phyloP scores from a whole-genome alignment of 306 rosid genomes.

The Prunus mira region DNA sequence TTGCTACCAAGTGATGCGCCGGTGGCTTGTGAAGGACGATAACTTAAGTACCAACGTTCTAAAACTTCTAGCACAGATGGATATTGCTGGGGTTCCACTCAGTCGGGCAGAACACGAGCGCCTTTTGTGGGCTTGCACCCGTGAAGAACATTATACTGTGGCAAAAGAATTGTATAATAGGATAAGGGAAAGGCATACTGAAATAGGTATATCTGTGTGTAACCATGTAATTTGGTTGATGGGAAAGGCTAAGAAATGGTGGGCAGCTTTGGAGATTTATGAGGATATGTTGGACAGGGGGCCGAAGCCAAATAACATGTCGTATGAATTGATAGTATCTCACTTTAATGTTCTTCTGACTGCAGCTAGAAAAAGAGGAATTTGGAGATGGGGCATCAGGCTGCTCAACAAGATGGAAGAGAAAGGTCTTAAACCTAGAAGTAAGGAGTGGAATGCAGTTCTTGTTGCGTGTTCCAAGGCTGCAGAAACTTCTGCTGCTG shows the following conservation, averaged over 20 bases:
- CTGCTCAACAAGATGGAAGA: conserved; percentile 97
- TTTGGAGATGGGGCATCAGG: conserved; percentile 94
- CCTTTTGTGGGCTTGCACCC: conserved; percentile 89
- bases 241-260: conserved; percentile 96
- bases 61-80: conserved; percentile 62
- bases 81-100: conserved; percentile 58
- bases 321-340: conserved; percentile 72
- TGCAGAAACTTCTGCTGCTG: conserved; percentile 78
- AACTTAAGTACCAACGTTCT: conserved; percentile 55
- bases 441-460: conserved; percentile 87
- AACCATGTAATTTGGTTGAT: conserved; percentile 92
- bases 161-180: conserved; percentile 71
- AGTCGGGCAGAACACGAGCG: conserved; percentile 62
- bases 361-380: conserved; percentile 69
- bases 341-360: conserved; percentile 77
- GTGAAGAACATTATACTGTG: conserved; percentile 70
- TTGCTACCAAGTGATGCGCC: conserved; percentile 93
- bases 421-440: conserved; percentile 87
- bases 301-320: conserved; percentile 83
- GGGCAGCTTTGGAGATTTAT: conserved; percentile 92
- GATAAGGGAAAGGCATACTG: conserved; percentile 57
- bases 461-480: conserved; percentile 94
- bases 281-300: conserved; percentile 94
- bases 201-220: conserved; percentile 77
- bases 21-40: conserved; percentile 66